Evolutionary conservation across 2,329 filamentous ascomycete genomes (phyloP).

Genomic region (Penicillium sp.): DNA sequence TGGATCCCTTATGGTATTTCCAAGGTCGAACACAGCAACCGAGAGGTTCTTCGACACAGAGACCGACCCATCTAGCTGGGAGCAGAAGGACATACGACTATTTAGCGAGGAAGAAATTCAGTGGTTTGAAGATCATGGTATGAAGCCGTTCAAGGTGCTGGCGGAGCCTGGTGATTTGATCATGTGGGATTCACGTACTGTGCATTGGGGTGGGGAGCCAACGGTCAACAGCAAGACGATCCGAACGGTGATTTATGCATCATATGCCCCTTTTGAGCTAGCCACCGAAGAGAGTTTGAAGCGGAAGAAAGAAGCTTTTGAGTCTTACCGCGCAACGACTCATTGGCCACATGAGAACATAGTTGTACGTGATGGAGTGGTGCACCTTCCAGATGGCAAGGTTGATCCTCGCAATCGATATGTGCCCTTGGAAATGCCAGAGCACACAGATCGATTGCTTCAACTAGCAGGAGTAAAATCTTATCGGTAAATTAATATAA

Average conservation of each 20-base stretch:
- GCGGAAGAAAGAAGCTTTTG: constrained; percentile 14
- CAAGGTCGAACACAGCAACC: constrained; percentile 21
- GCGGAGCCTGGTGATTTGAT: constrained; percentile 47
- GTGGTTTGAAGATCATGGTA: constrained; percentile 30
- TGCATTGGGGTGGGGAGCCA: constrained; percentile 21
- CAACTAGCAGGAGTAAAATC: constrained; percentile 3
- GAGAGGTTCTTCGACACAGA: constrained; percentile 35
- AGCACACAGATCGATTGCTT: background rate
- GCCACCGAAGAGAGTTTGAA: background rate
- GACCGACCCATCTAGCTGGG: constrained; percentile 17
- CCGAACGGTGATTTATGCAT: constrained; percentile 23
- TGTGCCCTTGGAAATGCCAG: constrained; percentile 2
- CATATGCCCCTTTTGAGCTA: constrained; percentile 13
- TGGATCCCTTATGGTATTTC: constrained; percentile 17
- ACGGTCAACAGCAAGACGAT: constrained; percentile 17
- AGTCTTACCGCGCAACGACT: background rate
- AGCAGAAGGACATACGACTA: constrained; percentile 15
- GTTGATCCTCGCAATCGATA: constrained; percentile 6
- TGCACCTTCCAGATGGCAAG: background rate
- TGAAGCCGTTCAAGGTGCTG: constrained; percentile 33
- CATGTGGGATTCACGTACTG: constrained; percentile 34
- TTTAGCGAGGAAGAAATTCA: constrained; percentile 28
- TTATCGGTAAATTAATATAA: background rate
- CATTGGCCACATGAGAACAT: constrained; percentile 8
- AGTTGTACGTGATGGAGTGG: background rate